Conservation (phyloP, 2,329 filamentous ascomycete species). For the Talaromyces sp. region DNA sequence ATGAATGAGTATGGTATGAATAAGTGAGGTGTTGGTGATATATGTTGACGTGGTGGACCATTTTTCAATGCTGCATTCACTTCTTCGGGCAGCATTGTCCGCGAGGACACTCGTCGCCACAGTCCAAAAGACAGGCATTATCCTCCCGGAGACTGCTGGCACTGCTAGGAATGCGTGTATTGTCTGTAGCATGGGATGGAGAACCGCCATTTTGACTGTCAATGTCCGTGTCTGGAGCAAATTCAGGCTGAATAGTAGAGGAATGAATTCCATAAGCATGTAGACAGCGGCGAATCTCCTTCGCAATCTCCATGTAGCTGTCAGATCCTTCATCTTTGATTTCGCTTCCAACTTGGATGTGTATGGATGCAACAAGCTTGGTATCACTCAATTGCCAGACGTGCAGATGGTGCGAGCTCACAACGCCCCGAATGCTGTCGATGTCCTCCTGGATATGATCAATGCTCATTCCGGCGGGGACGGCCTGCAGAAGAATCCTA, state of each 20-base stretch:
- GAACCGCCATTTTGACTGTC: constrained; percentile 22
- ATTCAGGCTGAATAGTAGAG: constrained; percentile 96
- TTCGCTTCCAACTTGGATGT: constrained; percentile 87
- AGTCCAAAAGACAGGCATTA: constrained; percentile 46
- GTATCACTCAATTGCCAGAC: constrained; percentile 97
- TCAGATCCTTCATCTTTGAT: constrained; percentile 73
- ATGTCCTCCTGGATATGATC: constrained; percentile 93
- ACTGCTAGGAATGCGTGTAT: constrained; percentile 27
- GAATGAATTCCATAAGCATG: constrained; percentile 96
- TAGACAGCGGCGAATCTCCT: constrained; percentile 77
- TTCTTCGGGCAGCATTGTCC: constrained; percentile 42
- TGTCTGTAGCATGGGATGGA: not conserved
- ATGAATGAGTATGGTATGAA: constrained; percentile 1
- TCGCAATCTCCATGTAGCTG: constrained; percentile 87
- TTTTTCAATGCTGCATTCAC: constrained; percentile 15
- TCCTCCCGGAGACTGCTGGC: constrained; percentile 37
- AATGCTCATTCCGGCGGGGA: constrained; percentile 80
- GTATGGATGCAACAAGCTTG: constrained; percentile 87
- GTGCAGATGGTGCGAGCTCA: constrained; percentile 92
- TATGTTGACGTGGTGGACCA: not conserved
- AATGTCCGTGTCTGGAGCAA: constrained; percentile 36
- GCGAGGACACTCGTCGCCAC: constrained; percentile 44
- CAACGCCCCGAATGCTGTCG: constrained; percentile 73
- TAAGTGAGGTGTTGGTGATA: not conserved
- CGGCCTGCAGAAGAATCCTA: constrained; percentile 89